A percentile compares a stretch with the other conserved stretches of the same genome.
Conservation (phyloP, 176 grass and related monocot species). For the Rhynchospora breviuscula region DNA sequence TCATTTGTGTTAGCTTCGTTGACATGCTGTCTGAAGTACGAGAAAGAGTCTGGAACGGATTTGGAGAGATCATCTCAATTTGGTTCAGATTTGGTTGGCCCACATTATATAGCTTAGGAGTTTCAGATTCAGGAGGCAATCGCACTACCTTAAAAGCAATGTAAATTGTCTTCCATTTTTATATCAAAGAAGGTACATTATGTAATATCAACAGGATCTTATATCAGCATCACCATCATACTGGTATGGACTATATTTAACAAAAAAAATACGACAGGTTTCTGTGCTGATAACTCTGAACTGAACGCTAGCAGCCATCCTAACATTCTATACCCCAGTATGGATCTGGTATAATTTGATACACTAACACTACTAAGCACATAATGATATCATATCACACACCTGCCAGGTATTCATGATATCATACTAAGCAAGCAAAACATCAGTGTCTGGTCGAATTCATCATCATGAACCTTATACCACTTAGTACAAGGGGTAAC, state of each 20-base stretch:
- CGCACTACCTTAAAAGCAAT: conserved; percentile 11
- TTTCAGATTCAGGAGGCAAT: not conserved
- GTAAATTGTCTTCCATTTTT: not conserved
- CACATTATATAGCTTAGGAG: not conserved
- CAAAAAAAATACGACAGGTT: not conserved
- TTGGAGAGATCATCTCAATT: not conserved
- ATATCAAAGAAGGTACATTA: not conserved
- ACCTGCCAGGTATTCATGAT: not conserved
- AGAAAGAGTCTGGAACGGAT: not conserved
- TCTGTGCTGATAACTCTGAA: too few species aligned
- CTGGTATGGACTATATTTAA: not conserved
- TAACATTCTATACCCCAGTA: not conserved
- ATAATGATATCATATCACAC: not conserved
- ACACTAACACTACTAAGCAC: not conserved
- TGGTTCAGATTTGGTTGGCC: not conserved
- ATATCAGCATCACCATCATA: not conserved
- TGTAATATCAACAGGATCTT: not conserved
- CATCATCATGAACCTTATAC: not conserved
- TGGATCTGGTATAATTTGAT: not conserved
- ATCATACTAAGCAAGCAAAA: not conserved
- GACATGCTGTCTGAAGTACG: not conserved
- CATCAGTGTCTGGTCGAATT: not conserved
- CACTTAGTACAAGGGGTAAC: not conserved
- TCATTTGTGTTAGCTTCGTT: not conserved
- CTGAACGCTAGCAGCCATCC: too few species aligned